Conservation (phyloP, 2,329 filamentous ascomycete species). For the Sarocladiaceae sp. region DNA sequence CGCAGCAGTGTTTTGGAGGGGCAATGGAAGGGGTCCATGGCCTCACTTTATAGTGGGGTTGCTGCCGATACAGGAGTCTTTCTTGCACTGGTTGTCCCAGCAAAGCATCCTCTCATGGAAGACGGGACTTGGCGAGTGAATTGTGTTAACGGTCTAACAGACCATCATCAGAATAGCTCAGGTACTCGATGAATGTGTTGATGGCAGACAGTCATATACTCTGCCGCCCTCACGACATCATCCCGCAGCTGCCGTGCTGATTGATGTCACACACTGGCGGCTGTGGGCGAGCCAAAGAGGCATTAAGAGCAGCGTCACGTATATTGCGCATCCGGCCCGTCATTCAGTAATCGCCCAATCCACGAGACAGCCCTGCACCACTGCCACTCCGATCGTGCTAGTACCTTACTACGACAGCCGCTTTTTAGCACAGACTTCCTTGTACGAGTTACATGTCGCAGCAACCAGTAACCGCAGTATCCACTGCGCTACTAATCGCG, state of each 20-base stretch:
- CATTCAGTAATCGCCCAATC: conserved; percentile 8
- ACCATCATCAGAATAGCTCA: too few relatives aligned
- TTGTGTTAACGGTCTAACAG: too few relatives aligned
- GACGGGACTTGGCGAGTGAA: too few relatives aligned
- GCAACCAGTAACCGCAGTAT: background rate
- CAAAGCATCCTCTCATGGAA: too few relatives aligned
- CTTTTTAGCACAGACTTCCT: background rate
- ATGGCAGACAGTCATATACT: background rate
- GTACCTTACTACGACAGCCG: background rate
- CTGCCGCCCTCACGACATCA: background rate
- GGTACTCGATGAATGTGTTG: too few relatives aligned
- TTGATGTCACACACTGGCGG: too few relatives aligned
- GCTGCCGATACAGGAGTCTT: background rate
- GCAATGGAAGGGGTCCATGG: conserved; percentile 5
- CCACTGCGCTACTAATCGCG: conserved; percentile 3
- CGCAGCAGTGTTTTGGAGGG: conserved; percentile 2
- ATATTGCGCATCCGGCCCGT: conserved; percentile 9
- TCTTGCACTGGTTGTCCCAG: too few relatives aligned
- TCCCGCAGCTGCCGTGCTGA: background rate
- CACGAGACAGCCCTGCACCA: too few relatives aligned
- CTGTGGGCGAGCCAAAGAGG: background rate
- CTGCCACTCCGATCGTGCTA: background rate
- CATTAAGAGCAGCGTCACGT: conserved; percentile 9
- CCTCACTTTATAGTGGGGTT: background rate
- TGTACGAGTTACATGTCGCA: background rate